Percentiles rank a stretch among this genome's conserved stretches.
phyloP scores from a whole-genome alignment of 371 early-diverging fungal genomes.

The Mortierella sp. region DNA sequence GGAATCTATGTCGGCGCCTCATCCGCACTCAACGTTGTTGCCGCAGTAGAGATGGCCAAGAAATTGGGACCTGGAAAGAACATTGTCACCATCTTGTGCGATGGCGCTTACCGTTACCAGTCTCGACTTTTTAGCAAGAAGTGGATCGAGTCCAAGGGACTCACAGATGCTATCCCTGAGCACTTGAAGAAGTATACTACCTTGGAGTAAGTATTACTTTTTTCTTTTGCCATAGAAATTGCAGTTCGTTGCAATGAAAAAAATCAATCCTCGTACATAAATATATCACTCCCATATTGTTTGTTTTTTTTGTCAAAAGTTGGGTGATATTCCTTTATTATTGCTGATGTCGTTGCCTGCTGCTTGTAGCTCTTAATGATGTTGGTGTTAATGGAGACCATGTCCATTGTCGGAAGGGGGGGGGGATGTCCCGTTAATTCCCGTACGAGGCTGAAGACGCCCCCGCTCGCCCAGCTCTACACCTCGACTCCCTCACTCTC shows the following conservation, averaged over 20 bases:
- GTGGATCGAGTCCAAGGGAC: slow-evolving; percentile 89
- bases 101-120: slow-evolving; percentile 95
- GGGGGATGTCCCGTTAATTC: background rate
- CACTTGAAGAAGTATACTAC: slow-evolving; percentile 89
- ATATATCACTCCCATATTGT: background rate
- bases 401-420: background rate
- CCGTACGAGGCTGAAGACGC: background rate
- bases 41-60: slow-evolving; percentile 95
- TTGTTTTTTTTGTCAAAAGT: background rate
- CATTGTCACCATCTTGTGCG: slow-evolving; percentile 90
- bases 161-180: slow-evolving; percentile 83
- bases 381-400: no score
- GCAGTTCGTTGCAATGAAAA: background rate
- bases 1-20: slow-evolving; percentile 95
- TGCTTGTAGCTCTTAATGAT: no score
- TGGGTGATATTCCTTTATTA: background rate
- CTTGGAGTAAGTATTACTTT: slow-evolving; percentile 54
- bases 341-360: background rate
- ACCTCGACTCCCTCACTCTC: no score
- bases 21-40: slow-evolving; percentile 92
- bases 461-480: no score
- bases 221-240: background rate
- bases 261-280: background rate
- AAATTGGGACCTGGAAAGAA: slow-evolving; percentile 85
- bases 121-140: slow-evolving; percentile 88